These are phyloP conservation scores for Deuterostichococcus epilithicus DNA, from an alignment of 139 green algal genomes.

Conservation along the genomic window DNA sequence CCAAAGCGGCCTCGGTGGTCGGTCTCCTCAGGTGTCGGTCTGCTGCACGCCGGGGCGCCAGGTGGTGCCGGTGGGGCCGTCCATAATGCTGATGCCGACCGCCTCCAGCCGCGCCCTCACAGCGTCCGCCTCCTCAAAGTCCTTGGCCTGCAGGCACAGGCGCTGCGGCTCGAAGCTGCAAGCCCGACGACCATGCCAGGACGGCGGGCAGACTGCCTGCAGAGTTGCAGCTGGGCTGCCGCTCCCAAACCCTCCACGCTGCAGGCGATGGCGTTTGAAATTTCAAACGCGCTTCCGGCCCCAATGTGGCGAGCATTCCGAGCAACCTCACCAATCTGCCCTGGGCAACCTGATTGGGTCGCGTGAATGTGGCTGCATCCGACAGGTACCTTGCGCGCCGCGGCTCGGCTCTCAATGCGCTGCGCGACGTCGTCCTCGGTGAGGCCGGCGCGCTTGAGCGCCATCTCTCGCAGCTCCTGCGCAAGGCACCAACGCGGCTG, in stretches of 20 bases:
- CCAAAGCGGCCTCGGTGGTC: too few relatives aligned
- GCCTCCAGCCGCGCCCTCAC: slow-evolving; percentile 52
- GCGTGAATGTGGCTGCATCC: too few relatives aligned
- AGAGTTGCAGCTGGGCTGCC: neutral
- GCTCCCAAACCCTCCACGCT: too few relatives aligned
- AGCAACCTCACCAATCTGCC: too few relatives aligned
- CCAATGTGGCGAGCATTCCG: too few relatives aligned
- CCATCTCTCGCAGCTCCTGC: slow-evolving; percentile 57
- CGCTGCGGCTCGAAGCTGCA: neutral
- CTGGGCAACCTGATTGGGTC: too few relatives aligned
- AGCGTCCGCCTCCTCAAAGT: slow-evolving; percentile 72
- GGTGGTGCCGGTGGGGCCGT: slow-evolving; percentile 61
- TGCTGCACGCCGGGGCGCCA: slow-evolving; percentile 40
- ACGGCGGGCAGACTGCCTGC: too few relatives aligned
- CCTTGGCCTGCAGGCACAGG: slow-evolving; percentile 50
- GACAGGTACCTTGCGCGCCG: slow-evolving; percentile 28
- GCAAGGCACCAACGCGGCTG: slow-evolving; percentile 6
- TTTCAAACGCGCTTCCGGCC: too few relatives aligned
- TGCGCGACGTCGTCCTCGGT: slow-evolving; percentile 58
- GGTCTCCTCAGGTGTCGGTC: neutral
- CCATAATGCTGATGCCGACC: slow-evolving; percentile 71
- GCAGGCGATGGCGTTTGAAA: too few relatives aligned
- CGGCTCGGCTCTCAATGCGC: slow-evolving; percentile 43
- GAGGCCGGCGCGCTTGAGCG: slow-evolving; percentile 62
- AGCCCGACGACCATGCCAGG: too few relatives aligned